Evolutionary conservation across 257 asterid species (phyloP).

Genomic region (Nicotiana sylvestris): DNA sequence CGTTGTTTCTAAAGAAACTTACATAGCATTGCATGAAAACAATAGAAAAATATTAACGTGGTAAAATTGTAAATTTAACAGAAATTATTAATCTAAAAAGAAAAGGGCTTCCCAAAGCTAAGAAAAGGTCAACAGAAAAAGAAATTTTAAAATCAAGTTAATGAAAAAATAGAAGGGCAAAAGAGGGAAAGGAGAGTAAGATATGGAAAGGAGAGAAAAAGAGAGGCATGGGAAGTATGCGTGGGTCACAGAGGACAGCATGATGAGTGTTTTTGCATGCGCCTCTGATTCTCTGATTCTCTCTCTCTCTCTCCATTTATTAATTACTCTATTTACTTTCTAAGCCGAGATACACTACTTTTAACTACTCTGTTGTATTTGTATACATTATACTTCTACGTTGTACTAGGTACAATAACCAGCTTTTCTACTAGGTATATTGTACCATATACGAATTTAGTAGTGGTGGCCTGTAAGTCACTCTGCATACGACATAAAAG

Average conservation of each 20-base stretch:
- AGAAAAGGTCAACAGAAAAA: too few relatives aligned
- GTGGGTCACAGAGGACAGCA: slow-evolving; percentile 54
- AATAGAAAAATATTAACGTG: too few relatives aligned
- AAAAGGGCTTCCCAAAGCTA: too few relatives aligned
- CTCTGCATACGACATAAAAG: slow-evolving; percentile 2
- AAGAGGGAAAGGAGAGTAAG: neutral
- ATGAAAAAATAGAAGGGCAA: slow-evolving; percentile 14
- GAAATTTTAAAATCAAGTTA: slow-evolving; percentile 1
- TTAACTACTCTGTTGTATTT: neutral
- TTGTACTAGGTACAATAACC: neutral
- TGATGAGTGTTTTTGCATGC: slow-evolving; percentile 72
- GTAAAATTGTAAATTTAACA: too few relatives aligned
- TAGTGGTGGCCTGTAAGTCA: neutral
- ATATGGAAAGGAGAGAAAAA: slow-evolving; percentile 19
- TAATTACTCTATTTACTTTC: neutral
- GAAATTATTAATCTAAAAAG: too few relatives aligned
- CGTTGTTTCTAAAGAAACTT: too few relatives aligned
- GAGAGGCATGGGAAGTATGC: slow-evolving; percentile 42
- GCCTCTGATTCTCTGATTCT: slow-evolving; percentile 44
- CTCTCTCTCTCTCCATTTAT: neutral
- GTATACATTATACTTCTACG: neutral
- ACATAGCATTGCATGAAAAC: too few relatives aligned
- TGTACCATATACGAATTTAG: neutral
- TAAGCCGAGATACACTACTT: neutral
- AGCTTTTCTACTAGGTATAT: neutral